These are phyloP conservation scores for Hypomontagnella monticulosa DNA, from an alignment of 495 filamentous ascomycete species.

Conservation along the genomic window DNA sequence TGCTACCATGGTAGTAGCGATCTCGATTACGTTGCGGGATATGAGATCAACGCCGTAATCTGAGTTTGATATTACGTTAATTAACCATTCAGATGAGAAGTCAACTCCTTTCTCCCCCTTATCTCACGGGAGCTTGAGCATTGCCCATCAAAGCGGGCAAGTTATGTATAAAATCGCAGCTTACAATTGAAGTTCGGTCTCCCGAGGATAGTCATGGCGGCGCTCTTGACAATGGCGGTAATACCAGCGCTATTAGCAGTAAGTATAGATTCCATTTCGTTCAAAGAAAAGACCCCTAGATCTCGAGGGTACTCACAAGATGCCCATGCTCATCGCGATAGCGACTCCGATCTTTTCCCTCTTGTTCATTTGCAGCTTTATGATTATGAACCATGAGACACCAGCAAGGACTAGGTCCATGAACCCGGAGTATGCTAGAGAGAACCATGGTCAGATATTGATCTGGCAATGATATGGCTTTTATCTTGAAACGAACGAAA, in stretches of 20 bases:
- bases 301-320: conserved; percentile 35
- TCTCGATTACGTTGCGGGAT: conserved; percentile 44
- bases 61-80: neutral
- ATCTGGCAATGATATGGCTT: neutral
- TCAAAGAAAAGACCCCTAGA: neutral
- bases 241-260: conserved; percentile 39
- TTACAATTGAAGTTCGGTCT: conserved; percentile 44
- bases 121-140: too few species aligned
- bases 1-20: conserved; percentile 45
- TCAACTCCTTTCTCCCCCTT: too few species aligned
- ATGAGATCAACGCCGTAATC: conserved; percentile 26
- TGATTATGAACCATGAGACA: conserved; percentile 47
- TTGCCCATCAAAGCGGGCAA: too few species aligned
- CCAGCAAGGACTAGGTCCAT: conserved; percentile 41
- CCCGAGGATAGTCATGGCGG: conserved; percentile 23
- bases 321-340: conserved; percentile 45
- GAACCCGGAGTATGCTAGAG: conserved; percentile 46
- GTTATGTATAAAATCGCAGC: neutral
- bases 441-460: conserved; percentile 1
- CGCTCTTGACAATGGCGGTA: conserved; percentile 44
- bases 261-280: neutral
- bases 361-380: conserved; percentile 43
- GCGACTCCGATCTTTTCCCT: conserved; percentile 48
- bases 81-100: neutral
- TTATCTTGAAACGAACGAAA: neutral